Conservation (phyloP, 2,329 filamentous ascomycete species). For the Aschersonia sp. region DNA sequence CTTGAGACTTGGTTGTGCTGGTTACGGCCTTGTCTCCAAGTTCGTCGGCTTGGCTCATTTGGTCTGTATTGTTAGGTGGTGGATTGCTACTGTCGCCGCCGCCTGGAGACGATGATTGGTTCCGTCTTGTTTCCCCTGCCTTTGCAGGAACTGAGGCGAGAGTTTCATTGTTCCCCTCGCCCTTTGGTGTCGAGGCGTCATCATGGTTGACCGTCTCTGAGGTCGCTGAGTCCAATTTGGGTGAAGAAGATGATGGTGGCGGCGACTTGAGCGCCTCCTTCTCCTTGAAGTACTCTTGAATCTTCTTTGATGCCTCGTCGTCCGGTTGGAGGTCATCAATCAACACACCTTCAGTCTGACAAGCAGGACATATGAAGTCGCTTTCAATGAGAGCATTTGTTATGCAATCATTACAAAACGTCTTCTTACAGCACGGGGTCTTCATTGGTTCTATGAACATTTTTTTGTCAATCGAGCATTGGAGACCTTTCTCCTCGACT, state of each 20-base stretch:
- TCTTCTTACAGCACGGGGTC: constrained; percentile 95
- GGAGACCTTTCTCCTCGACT: constrained; percentile 72
- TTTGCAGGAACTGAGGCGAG: no score
- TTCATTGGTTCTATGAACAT: constrained; percentile 98
- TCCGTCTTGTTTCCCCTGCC: no score
- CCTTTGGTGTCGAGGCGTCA: background rate
- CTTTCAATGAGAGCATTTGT: constrained; percentile 96
- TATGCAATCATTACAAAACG: constrained; percentile 99
- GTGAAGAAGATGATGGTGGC: constrained; percentile 15
- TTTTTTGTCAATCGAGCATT: constrained; percentile 93
- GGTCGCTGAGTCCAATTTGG: constrained; percentile 27
- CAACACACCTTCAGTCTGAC: constrained; percentile 77
- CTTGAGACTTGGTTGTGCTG: constrained; percentile 14
- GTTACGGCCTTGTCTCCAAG: constrained; percentile 5
- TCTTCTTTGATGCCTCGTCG: constrained; percentile 62
- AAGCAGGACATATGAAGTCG: constrained; percentile 91
- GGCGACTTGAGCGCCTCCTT: constrained; percentile 36
- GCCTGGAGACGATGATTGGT: no score
- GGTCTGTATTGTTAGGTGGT: no score
- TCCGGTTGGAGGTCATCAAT: constrained; percentile 83
- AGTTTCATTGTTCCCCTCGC: background rate
- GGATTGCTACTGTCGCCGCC: no score
- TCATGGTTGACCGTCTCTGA: constrained; percentile 18
- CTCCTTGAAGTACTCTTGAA: constrained; percentile 56
- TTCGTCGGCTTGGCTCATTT: background rate